phyloP scores from a whole-genome alignment of 2,329 filamentous ascomycete genomes.

The Aspergillus spinulosporus region DNA sequence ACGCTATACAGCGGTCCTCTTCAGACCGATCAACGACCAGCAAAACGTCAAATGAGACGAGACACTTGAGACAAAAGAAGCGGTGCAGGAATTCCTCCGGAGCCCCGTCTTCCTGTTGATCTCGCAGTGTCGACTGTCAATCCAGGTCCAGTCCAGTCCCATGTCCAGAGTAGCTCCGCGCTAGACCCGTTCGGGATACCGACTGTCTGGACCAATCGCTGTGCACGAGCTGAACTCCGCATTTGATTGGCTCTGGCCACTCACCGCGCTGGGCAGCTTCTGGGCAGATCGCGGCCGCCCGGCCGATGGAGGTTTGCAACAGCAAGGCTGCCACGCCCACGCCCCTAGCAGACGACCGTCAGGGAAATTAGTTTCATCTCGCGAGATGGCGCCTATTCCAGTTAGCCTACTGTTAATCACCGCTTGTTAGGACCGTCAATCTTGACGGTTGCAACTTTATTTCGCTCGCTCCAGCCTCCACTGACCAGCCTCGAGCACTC shows the following conservation, averaged over 20 bases:
- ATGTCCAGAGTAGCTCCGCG: conserved; percentile 5
- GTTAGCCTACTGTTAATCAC: conserved; percentile 11
- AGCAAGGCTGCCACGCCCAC: neutral
- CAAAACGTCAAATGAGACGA: too few species aligned
- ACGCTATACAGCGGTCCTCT: too few species aligned
- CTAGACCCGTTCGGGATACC: neutral
- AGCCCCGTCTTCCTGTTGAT: neutral
- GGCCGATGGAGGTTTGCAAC: neutral
- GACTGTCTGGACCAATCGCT: conserved; percentile 9
- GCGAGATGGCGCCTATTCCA: conserved; percentile 15
- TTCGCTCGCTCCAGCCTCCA: neutral
- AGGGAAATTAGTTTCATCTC: conserved; percentile 13
- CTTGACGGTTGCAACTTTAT: neutral
- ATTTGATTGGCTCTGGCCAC: conserved; percentile 3
- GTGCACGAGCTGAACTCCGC: neutral
- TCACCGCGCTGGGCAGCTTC: neutral
- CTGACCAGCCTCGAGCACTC: too few species aligned
- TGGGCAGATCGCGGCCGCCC: conserved; percentile 3
- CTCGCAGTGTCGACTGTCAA: neutral
- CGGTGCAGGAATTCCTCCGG: too few species aligned
- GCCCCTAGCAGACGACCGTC: neutral
- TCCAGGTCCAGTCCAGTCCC: neutral
- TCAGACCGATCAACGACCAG: too few species aligned
- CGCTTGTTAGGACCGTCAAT: conserved; percentile 9
- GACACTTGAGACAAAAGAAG: too few species aligned